Conservation (phyloP, 495 filamentous ascomycete species). For the Elaphomyces granulatus region DNA sequence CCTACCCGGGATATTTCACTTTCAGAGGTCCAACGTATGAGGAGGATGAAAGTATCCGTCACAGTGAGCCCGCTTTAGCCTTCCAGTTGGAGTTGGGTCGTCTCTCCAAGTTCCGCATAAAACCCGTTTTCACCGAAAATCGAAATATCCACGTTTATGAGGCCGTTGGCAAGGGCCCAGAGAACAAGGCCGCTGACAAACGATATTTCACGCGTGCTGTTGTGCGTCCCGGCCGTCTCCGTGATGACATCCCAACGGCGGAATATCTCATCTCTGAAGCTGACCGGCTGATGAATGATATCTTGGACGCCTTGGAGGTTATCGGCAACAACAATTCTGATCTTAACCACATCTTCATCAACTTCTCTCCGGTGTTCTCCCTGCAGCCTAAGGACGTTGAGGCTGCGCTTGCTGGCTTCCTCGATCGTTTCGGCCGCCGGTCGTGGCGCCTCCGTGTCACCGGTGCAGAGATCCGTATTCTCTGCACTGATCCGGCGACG, state of each 20-base stretch:
- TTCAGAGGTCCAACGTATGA: slow-evolving; percentile 84
- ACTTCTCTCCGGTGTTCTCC: slow-evolving; percentile 93
- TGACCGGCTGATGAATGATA: slow-evolving; percentile 92
- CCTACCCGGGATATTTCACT: slow-evolving; percentile 94
- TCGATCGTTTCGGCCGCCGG: slow-evolving; percentile 90
- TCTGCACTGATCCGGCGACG: slow-evolving; percentile 80
- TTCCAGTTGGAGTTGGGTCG: slow-evolving; percentile 95
- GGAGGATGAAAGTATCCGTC: slow-evolving; percentile 91
- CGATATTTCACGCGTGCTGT: slow-evolving; percentile 95
- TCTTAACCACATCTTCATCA: slow-evolving; percentile 99
- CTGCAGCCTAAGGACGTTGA: slow-evolving; percentile 82
- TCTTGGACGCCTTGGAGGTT: slow-evolving; percentile 93
- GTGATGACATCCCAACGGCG: slow-evolving; percentile 91
- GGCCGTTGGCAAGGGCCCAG: slow-evolving; percentile 81
- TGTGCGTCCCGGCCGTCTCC: slow-evolving; percentile 79
- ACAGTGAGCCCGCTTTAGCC: slow-evolving; percentile 87
- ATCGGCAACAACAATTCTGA: slow-evolving; percentile 99
- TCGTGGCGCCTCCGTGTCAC: slow-evolving; percentile 95
- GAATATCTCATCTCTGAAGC: slow-evolving; percentile 98
- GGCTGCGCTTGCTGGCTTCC: slow-evolving; percentile 83
- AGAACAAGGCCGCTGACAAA: slow-evolving; percentile 58
- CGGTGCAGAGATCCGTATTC: slow-evolving; percentile 93
- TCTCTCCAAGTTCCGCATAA: slow-evolving; percentile 92
- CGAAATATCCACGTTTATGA: slow-evolving; percentile 98
- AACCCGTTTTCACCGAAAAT: slow-evolving; percentile 97